Evolutionary conservation across 2,329 filamentous ascomycete species (phyloP).

Genomic region (Neofusicoccum umdonicola): DNA sequence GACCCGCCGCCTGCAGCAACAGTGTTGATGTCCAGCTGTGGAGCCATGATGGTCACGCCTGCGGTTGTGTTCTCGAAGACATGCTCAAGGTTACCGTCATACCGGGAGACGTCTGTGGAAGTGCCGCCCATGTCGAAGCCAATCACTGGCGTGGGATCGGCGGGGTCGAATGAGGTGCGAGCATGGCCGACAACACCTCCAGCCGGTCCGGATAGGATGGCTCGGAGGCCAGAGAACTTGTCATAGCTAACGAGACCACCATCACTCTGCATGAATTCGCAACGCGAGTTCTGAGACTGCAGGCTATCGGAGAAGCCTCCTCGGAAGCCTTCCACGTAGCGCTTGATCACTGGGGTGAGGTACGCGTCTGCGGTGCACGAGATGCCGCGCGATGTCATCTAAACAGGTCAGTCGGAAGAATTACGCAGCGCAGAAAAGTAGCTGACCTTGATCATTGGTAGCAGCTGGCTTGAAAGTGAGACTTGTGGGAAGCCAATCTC

Average conservation of each 20-base stretch:
- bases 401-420: background rate
- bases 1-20: slow-evolving; percentile 65
- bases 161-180: slow-evolving; percentile 29
- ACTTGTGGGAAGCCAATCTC: slow-evolving; percentile 31
- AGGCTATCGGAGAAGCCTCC: slow-evolving; percentile 28
- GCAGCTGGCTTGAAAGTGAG: slow-evolving; percentile 27
- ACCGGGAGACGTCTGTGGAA: slow-evolving; percentile 32
- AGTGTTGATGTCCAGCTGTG: slow-evolving; percentile 33
- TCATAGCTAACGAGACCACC: slow-evolving; percentile 29
- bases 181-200: slow-evolving; percentile 35
- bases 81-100: slow-evolving; percentile 31
- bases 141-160: slow-evolving; percentile 27
- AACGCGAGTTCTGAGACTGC: slow-evolving; percentile 27
- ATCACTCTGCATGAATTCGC: slow-evolving; percentile 37
- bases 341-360: slow-evolving; percentile 26
- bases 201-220: slow-evolving; percentile 34
- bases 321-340: slow-evolving; percentile 27
- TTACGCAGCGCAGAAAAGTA: background rate
- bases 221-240: slow-evolving; percentile 31
- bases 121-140: slow-evolving; percentile 34
- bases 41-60: slow-evolving; percentile 29
- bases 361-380: slow-evolving; percentile 18
- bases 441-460: slow-evolving; percentile 27
- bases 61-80: slow-evolving; percentile 34
- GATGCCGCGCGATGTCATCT: slow-evolving; percentile 15